Evolutionary conservation across 2,329 filamentous ascomycete species (phyloP), one percentile per base, ranked within the genome.

Genomic region (Fusarium guadeloupense): DNA sequence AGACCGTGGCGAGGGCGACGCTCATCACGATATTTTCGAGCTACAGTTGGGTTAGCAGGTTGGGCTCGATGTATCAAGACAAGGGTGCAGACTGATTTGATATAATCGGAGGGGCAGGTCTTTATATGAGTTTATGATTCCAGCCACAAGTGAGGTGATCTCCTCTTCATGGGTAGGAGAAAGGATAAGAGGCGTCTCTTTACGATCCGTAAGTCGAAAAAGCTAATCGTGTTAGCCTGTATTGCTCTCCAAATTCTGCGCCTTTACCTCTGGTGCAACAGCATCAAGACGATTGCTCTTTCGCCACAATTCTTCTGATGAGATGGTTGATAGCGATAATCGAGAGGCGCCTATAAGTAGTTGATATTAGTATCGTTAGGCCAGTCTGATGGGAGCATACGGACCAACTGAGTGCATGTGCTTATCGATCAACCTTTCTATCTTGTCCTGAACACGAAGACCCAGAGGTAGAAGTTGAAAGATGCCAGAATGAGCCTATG

Each of bases 161-260:
- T 99, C 95, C 74, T 99, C 95, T 72, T 99, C 95, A 60, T 99
- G 95, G 0, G 95, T 99, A 1, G 95, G 95, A 1, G 93, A 89
- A 5, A 99, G 83, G 25, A 99, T 82, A 59, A 91, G 91, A 5
- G 84, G 81, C 1, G 84, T 80, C 7, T 90, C 85, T 74, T 90
- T 95, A 51, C 95, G 86, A 75, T 98, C 95, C 38, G 83, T 77
- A 40, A 98, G 85, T 35, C 85, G 86, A 67, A 97, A 94, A 17
- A 97, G 83, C 88, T 95, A 68, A 10, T 6, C 39, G 25, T 37
- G 47, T 76, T 38, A 76, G 70, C n/a, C 21, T 52, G n/a, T 21
- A 21, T 8, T 14, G 20, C 13, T 48, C 20, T n/a, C 17, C 39
- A 21, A 20, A 20, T 9, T 21, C 10, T n/a, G 19, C 10, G 8